Evolutionary conservation across 2,329 filamentous ascomycete genomes (phyloP).

Genomic region (Penicillium janthinellum): DNA sequence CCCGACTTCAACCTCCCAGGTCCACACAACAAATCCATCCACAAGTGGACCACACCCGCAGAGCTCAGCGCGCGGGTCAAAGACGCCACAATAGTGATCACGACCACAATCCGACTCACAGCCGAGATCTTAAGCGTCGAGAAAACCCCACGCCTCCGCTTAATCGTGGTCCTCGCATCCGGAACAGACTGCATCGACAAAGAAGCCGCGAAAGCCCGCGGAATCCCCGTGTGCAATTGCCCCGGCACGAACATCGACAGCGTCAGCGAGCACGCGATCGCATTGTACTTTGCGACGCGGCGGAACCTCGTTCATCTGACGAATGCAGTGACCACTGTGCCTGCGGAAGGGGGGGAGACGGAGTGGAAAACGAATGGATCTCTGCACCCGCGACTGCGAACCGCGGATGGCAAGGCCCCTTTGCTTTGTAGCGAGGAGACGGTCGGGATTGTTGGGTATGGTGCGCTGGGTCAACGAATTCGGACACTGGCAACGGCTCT

Average conservation of each 20-base stretch:
- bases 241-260: constrained; percentile 51
- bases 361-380: constrained; percentile 46
- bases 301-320: constrained; percentile 45
- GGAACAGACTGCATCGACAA: constrained; percentile 53
- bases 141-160: constrained; percentile 46
- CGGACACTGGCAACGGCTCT: background rate
- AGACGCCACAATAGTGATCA: constrained; percentile 52
- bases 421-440: constrained; percentile 51
- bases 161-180: constrained; percentile 50
- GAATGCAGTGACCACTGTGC: constrained; percentile 27
- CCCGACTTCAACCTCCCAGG: constrained; percentile 47
- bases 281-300: constrained; percentile 51
- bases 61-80: constrained; percentile 41
- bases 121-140: constrained; percentile 42
- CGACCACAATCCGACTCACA: constrained; percentile 35
- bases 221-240: constrained; percentile 50
- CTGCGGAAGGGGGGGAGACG: constrained; percentile 16
- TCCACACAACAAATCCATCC: constrained; percentile 38
- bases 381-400: constrained; percentile 30
- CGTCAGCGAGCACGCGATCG: constrained; percentile 48
- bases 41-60: constrained; percentile 37
- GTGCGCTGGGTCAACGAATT: constrained; percentile 44
- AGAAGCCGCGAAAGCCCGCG: constrained; percentile 43
- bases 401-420: constrained; percentile 36
- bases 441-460: constrained; percentile 54